phyloP scores from a whole-genome alignment of 1,139 yeast species.

The Groenewaldozyma auringiensis region DNA sequence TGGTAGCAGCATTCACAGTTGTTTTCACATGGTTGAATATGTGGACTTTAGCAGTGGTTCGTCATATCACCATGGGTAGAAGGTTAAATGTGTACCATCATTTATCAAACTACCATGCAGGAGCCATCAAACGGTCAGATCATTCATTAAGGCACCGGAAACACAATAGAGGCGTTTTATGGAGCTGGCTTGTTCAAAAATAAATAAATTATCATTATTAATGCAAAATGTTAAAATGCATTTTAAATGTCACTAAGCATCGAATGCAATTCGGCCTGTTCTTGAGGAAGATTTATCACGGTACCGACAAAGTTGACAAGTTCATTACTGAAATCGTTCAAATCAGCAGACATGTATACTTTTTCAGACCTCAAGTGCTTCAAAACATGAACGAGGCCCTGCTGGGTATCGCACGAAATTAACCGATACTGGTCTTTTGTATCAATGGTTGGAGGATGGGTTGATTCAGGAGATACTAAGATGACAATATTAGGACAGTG shows the following conservation, averaged over 20 bases:
- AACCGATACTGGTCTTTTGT: slow-evolving; percentile 19
- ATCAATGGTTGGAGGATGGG: slow-evolving; percentile 16
- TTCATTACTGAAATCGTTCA: slow-evolving; percentile 15
- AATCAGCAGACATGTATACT: slow-evolving; percentile 23
- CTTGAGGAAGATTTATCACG: slow-evolving; percentile 13
- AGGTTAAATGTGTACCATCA: slow-evolving; percentile 1
- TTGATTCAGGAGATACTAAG: slow-evolving; percentile 20
- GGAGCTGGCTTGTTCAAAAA: neutral
- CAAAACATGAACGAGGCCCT: slow-evolving; percentile 27
- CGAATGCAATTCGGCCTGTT: slow-evolving; percentile 13
- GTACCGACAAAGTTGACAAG: slow-evolving; percentile 24
- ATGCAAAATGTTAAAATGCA: neutral
- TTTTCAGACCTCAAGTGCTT: slow-evolving; percentile 28
- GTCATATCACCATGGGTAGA: slow-evolving; percentile 38
- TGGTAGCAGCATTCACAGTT: slow-evolving; percentile 33
- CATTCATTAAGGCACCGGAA: neutral
- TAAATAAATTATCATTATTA: neutral
- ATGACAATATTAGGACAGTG: slow-evolving; percentile 23
- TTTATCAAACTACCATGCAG: slow-evolving; percentile 4
- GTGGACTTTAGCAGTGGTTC: slow-evolving; percentile 35
- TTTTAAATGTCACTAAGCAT: slow-evolving; percentile 13
- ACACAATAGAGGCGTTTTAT: neutral
- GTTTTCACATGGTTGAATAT: slow-evolving; percentile 31
- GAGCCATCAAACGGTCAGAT: neutral
- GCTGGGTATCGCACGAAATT: slow-evolving; percentile 27